Conservation (phyloP, 1,284 basidiomycete species). For the Rhizoctonia solani region DNA sequence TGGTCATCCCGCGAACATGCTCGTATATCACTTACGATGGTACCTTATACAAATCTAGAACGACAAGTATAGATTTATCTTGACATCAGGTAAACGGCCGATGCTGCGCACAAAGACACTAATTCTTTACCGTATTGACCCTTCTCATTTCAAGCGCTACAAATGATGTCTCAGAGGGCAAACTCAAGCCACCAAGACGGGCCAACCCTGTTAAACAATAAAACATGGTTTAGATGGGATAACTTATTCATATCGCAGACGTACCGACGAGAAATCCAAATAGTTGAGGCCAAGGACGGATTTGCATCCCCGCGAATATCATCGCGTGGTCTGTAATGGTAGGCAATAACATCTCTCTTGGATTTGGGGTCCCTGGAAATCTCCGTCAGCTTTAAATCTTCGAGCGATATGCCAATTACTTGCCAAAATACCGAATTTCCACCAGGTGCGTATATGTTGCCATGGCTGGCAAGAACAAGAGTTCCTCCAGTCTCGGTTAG, state of each 20-base stretch:
- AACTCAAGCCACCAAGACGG: conserved; percentile 28
- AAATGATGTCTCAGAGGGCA: too few relatives aligned
- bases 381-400: not conserved
- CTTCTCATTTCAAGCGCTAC: too few relatives aligned
- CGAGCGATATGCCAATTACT: not conserved
- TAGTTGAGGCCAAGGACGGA: conserved; percentile 35
- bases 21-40: too few relatives aligned
- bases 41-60: too few relatives aligned
- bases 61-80: too few relatives aligned
- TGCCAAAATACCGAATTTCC: conserved; percentile 38
- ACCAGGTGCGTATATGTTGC: conserved; percentile 47
- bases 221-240: not conserved
- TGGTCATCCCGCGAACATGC: too few relatives aligned
- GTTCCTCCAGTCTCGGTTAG: conserved; percentile 44
- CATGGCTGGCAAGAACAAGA: conserved; percentile 46
- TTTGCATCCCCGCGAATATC: conserved; percentile 37
- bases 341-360: conserved; percentile 34
- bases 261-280: conserved; percentile 35
- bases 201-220: conserved; percentile 31
- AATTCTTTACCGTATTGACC: too few relatives aligned
- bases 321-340: conserved; percentile 34
- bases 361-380: conserved; percentile 34
- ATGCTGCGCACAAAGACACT: too few relatives aligned
- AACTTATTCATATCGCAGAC: not conserved
- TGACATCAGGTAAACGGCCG: too few relatives aligned